A percentile compares a stretch with the other conserved stretches of the same genome.
phyloP scores from a whole-genome alignment of 2,329 filamentous ascomycete genomes.

The Botrytis tulipae region DNA sequence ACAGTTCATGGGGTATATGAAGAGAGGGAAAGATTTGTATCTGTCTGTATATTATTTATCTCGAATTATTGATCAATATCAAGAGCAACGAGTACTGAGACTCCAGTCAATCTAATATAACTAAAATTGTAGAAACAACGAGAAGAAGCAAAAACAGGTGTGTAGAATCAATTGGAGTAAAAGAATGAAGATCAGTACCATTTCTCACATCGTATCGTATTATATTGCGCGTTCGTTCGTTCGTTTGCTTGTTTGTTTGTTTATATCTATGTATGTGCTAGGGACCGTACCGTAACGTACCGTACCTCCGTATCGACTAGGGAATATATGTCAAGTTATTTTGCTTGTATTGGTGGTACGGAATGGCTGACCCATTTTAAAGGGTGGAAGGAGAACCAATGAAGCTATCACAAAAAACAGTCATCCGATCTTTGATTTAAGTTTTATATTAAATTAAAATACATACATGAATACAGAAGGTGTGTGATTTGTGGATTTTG shows the following conservation, averaged over 20 bases:
- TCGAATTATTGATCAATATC: not conserved
- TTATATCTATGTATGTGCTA: not conserved
- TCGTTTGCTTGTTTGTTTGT: not conserved
- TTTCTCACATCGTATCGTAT: not conserved
- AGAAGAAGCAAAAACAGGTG: conserved; percentile 1
- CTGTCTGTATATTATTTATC: not conserved
- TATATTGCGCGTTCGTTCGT: not conserved
- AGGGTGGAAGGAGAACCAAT: not conserved
- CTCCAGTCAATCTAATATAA: not conserved
- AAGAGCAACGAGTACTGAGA: not conserved
- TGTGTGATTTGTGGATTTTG: not conserved
- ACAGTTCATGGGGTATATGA: not conserved
- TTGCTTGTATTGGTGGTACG: not conserved
- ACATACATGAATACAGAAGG: not conserved
- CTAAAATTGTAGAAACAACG: not conserved
- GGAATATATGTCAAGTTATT: no score
- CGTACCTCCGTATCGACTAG: not conserved
- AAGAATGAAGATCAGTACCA: not conserved
- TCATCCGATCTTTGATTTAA: not conserved
- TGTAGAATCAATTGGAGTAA: conserved; percentile 9
- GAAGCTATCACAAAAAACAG: not conserved
- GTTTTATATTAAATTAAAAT: not conserved
- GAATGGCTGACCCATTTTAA: not conserved
- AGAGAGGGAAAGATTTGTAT: not conserved
- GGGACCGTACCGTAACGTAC: not conserved